These are phyloP conservation scores for Tuber melanosporum DNA, from an alignment of 495 filamentous ascomycete genomes.

Conservation along the genomic window DNA sequence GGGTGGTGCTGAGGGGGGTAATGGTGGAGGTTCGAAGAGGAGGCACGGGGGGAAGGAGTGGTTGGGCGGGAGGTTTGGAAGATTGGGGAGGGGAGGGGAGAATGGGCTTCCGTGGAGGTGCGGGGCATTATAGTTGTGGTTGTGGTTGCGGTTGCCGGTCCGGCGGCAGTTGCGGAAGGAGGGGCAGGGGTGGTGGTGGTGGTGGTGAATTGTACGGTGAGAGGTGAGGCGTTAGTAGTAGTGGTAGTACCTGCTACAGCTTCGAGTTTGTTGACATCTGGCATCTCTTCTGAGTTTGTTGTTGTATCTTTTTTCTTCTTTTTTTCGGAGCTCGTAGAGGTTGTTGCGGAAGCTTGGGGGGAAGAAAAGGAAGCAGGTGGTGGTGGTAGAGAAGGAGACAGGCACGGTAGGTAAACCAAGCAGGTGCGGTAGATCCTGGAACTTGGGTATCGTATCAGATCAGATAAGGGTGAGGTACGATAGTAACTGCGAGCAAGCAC, in stretches of 20 bases:
- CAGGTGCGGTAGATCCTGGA: not conserved
- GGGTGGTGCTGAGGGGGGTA: conserved; percentile 2
- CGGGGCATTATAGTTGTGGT: not conserved
- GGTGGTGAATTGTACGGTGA: not conserved
- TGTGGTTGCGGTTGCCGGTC: not conserved
- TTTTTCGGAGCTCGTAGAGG: not conserved
- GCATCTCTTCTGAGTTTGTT: conserved; percentile 19
- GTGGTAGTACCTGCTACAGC: conserved; percentile 5
- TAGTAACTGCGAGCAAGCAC: not conserved
- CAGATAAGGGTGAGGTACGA: not conserved
- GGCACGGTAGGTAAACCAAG: not conserved
- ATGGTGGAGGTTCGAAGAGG: conserved; percentile 25
- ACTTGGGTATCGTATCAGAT: not conserved
- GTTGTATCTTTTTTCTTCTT: not conserved
- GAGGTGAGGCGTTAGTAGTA: conserved; percentile 17
- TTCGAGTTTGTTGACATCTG: conserved; percentile 32
- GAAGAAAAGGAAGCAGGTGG: not conserved
- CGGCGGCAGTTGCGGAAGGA: not conserved
- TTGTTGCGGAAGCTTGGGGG: not conserved
- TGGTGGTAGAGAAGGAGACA: not conserved
- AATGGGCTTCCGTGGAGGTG: conserved; percentile 3
- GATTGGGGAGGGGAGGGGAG: conserved; percentile 11
- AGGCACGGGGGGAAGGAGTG: conserved; percentile 30
- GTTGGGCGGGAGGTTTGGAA: conserved; percentile 26
- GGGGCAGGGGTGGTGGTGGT: not conserved